Evolutionary conservation across 495 filamentous ascomycete species (phyloP), one percentile per base, ranked within the genome.

Genomic region (Xylaria palmicola): DNA sequence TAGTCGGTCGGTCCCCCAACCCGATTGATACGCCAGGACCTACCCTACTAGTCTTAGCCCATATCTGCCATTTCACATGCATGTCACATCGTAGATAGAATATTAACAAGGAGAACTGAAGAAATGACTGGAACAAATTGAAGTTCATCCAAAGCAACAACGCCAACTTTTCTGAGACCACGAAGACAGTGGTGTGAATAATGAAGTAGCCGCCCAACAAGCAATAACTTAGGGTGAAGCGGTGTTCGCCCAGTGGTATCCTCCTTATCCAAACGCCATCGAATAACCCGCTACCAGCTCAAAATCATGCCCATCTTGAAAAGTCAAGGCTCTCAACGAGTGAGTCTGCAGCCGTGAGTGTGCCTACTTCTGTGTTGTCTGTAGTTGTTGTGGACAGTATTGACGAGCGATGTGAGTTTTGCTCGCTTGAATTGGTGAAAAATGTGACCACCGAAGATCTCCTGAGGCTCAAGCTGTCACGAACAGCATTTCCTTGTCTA

Each of bases 251-350:
- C 53, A 65, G 67, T 72, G 69, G 67, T 72, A 72, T 69, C 64
- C 62, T 65, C 68, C 60, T 57, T 56, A 37, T 57, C 69, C 56
- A 64, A 67, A 72, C 69, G 69, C 69, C 69, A 55, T 66, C 56
- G 15, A 27, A 48, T 39, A 47, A 20, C 56, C 62, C 43, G 64
- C 56, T 40, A 58, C 66, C 44, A 56, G 24, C 65, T 62, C 62
- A 55, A 56, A 17, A 37, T 72, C 32, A 80, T 58, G 77, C 79
- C 85, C 85, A 88, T 66, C 80, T 79, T 0, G 85, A 86, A 63
- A 87, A 88, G 68, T 88, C 85, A 41, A 86, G 71, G 59, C 76
- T 79, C 8, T 84, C 79, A 24, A 83, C 73, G 39, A 86, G 51
- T 27, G 77, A 71, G 55, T 86, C 80, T n/a, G 75, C 72, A 52